phyloP scores from a whole-genome alignment of 1,284 basidiomycete species.

The Malassezia japonica region DNA sequence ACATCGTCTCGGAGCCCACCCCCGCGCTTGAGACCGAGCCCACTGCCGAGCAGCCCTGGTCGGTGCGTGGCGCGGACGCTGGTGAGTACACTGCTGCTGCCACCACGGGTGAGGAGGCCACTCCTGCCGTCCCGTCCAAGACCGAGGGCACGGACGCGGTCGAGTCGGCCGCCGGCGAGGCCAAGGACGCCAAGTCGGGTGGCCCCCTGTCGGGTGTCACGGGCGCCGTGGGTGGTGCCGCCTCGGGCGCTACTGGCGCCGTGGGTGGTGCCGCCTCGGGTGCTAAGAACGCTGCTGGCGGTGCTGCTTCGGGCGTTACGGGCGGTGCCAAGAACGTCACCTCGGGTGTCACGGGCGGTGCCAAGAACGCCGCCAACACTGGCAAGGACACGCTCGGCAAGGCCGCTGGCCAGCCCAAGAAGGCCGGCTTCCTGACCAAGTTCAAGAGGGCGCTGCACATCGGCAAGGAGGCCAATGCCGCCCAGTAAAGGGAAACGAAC shows the following conservation, averaged over 20 bases:
- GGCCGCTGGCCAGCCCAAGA: slow-evolving; percentile 13
- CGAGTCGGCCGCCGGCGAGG: background rate
- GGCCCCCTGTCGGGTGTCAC: background rate
- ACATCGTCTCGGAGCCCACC: no score
- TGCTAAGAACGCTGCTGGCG: background rate
- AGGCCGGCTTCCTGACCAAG: slow-evolving; percentile 13
- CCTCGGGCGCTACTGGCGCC: background rate
- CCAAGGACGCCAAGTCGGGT: background rate
- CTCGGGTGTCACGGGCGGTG: background rate
- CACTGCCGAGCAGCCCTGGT: slow-evolving; percentile 22
- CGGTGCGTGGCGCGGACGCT: slow-evolving; percentile 23
- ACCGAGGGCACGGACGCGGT: background rate
- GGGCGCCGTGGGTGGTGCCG: background rate
- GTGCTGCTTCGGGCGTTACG: background rate
- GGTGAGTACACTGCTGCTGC: background rate
- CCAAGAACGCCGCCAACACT: slow-evolving; percentile 1
- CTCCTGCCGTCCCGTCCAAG: background rate
- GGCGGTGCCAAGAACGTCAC: slow-evolving; percentile 1
- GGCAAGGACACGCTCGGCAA: background rate
- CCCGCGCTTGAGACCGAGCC: background rate
- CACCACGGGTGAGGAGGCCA: background rate
- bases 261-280: background rate
- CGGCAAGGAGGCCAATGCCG: slow-evolving; percentile 8
- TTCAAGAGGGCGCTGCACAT: slow-evolving; percentile 18
- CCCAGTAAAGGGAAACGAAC: background rate